Conservation (phyloP, 2,329 filamentous ascomycete species). For the Scedosporium apiospermum region DNA sequence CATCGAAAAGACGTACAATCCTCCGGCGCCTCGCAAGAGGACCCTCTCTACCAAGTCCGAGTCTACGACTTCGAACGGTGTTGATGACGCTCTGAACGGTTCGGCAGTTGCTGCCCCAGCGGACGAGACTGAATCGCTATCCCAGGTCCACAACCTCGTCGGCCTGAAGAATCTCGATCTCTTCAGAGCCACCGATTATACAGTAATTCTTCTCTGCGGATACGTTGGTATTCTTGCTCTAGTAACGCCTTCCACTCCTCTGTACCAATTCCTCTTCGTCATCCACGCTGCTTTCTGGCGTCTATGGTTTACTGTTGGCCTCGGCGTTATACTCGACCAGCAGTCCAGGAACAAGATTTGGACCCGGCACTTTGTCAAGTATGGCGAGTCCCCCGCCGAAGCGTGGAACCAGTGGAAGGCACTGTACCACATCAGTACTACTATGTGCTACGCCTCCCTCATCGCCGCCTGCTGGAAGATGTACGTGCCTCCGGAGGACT, state of each 20-base stretch:
- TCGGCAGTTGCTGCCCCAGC: constrained; percentile 16
- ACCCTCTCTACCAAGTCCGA: constrained; percentile 23
- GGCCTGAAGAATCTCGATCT: constrained; percentile 79
- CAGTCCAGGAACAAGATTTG: constrained; percentile 90
- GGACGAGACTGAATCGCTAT: constrained; percentile 34
- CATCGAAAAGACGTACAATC: constrained; percentile 96
- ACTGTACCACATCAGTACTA: constrained; percentile 86
- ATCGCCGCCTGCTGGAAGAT: constrained; percentile 92
- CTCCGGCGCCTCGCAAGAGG: constrained; percentile 64
- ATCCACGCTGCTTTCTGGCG: constrained; percentile 74
- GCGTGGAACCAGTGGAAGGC: constrained; percentile 98
- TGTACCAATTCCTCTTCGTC: constrained; percentile 72
- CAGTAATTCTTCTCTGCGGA: constrained; percentile 64
- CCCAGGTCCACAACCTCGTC: constrained; percentile 71
- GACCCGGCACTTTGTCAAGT: constrained; percentile 97
- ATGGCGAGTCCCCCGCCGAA: constrained; percentile 79
- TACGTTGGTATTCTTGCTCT: constrained; percentile 68
- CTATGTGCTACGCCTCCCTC: constrained; percentile 82
- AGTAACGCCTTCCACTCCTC: constrained; percentile 65
- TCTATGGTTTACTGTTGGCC: constrained; percentile 81
- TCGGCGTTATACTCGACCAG: constrained; percentile 73
- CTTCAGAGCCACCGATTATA: constrained; percentile 76
- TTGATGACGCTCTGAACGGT: constrained; percentile 8
- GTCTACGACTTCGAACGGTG: constrained; percentile 13
- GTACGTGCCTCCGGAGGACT: constrained; percentile 79